phyloP scores from a whole-genome alignment of 352 stramenopile genomes.

The Pythium sukuiense region DNA sequence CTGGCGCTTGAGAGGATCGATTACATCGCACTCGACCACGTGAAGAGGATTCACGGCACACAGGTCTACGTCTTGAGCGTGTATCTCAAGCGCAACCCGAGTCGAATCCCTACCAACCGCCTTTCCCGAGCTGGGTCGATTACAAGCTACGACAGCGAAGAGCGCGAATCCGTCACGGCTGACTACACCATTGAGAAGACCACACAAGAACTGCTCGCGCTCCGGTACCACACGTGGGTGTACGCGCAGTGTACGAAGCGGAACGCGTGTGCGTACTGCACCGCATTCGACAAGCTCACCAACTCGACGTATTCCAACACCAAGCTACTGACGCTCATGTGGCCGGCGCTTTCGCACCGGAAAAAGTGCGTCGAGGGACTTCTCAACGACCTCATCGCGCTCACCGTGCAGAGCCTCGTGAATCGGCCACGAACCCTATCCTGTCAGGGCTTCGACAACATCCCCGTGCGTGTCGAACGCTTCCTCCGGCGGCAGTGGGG shows the following conservation, averaged over 20 bases:
- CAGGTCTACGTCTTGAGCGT: constrained; percentile 54
- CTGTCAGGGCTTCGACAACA: constrained; percentile 22
- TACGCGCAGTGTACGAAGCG: constrained; percentile 27
- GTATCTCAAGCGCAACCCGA: constrained; percentile 45
- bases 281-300: constrained; percentile 44
- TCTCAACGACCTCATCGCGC: constrained; percentile 18
- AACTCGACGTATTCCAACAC: constrained; percentile 40
- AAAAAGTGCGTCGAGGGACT: constrained; percentile 21
- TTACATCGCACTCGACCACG: constrained; percentile 41
- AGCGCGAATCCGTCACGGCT: constrained; percentile 24
- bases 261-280: constrained; percentile 41
- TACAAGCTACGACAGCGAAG: not conserved
- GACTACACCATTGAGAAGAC: constrained; percentile 45
- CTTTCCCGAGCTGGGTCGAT: constrained; percentile 9
- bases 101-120: constrained; percentile 44
- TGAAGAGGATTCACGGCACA: constrained; percentile 37
- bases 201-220: constrained; percentile 37
- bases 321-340: constrained; percentile 27
- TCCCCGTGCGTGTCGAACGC: constrained; percentile 15
- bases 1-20: constrained; percentile 45
- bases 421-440: constrained; percentile 5
- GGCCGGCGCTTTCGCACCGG: constrained; percentile 1
- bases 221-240: constrained; percentile 42
- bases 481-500: constrained; percentile 6
- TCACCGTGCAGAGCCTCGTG: constrained; percentile 12